A percentile compares a stretch with the other conserved stretches of the same genome.
phyloP scores from a whole-genome alignment of 495 filamentous ascomycete genomes.

The Neurospora hispaniola region DNA sequence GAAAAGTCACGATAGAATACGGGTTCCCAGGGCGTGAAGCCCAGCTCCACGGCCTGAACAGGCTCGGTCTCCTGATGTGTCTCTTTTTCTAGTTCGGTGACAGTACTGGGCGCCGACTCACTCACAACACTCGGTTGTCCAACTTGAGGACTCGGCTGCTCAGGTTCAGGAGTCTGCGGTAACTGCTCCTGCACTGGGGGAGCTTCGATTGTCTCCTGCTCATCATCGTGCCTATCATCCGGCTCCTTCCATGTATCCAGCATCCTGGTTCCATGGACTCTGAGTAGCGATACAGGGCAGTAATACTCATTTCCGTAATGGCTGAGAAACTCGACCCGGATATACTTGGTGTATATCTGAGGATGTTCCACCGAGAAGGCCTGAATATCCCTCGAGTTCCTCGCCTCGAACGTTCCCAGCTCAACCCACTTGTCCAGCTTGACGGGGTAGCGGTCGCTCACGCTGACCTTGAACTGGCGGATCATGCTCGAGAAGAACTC shows the following conservation, averaged over 20 bases:
- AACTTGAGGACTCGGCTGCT: slow-evolving; percentile 2
- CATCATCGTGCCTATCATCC: slow-evolving; percentile 25
- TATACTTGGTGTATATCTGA: slow-evolving; percentile 87
- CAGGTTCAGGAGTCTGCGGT: slow-evolving; percentile 21
- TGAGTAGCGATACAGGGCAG: slow-evolving; percentile 80
- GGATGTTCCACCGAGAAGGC: slow-evolving; percentile 88
- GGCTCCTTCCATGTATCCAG: slow-evolving; percentile 77
- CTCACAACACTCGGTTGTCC: not conserved
- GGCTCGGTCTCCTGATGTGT: not conserved
- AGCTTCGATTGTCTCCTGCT: slow-evolving; percentile 30
- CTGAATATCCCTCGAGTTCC: slow-evolving; percentile 87
- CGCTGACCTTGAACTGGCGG: slow-evolving; percentile 76
- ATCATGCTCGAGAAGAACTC: slow-evolving; percentile 99
- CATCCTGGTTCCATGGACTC: slow-evolving; percentile 94
- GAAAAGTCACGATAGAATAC: slow-evolving; percentile 7
- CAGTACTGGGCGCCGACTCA: not conserved
- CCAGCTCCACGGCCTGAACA: slow-evolving; percentile 6
- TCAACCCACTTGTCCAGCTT: slow-evolving; percentile 88
- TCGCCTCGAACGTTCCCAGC: slow-evolving; percentile 77
- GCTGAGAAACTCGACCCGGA: slow-evolving; percentile 80
- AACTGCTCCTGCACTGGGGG: slow-evolving; percentile 11
- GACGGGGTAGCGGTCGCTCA: slow-evolving; percentile 86
- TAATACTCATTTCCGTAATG: slow-evolving; percentile 97
- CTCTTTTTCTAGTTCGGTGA: not conserved
- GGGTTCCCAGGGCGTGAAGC: slow-evolving; percentile 20